Evolutionary conservation across 345 rosid genomes (phyloP).

Genomic region (Eutrema japonicum): DNA sequence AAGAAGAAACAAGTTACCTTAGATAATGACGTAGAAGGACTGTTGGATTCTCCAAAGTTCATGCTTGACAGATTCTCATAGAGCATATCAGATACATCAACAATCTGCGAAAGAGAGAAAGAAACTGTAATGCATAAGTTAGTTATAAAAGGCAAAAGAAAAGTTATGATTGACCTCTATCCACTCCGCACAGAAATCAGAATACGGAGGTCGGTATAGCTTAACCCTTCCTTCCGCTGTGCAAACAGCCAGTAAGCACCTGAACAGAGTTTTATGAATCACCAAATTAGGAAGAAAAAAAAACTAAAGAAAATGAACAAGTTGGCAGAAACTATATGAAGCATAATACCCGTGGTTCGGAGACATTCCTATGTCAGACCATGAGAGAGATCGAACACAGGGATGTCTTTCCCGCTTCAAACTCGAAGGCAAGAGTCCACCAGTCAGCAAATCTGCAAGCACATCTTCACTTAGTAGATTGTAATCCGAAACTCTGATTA

Average conservation of each 20-base stretch:
- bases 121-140: not conserved
- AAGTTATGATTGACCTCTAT: constrained; percentile 58
- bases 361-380: constrained; percentile 96
- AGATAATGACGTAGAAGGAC: constrained; percentile 43
- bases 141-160: not conserved
- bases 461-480: constrained; percentile 18
- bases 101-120: constrained; percentile 52
- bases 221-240: constrained; percentile 81
- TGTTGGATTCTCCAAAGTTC: constrained; percentile 54
- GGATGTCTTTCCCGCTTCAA: constrained; percentile 72
- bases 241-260: constrained; percentile 92
- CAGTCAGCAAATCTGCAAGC: constrained; percentile 63
- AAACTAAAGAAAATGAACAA: not conserved
- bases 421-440: constrained; percentile 64
- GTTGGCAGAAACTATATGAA: constrained; percentile 9
- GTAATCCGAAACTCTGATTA: constrained; percentile 4
- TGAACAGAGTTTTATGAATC: constrained; percentile 36
- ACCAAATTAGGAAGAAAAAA: not conserved
- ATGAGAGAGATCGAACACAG: constrained; percentile 75
- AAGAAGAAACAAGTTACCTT: constrained; percentile 54
- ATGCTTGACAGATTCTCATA: constrained; percentile 54
- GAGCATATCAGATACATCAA: constrained; percentile 69
- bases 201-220: constrained; percentile 79
- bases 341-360: constrained; percentile 66
- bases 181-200: constrained; percentile 93